phyloP scores from a whole-genome alignment of 805 yeast genomes.

The Yarrowia sp. region DNA sequence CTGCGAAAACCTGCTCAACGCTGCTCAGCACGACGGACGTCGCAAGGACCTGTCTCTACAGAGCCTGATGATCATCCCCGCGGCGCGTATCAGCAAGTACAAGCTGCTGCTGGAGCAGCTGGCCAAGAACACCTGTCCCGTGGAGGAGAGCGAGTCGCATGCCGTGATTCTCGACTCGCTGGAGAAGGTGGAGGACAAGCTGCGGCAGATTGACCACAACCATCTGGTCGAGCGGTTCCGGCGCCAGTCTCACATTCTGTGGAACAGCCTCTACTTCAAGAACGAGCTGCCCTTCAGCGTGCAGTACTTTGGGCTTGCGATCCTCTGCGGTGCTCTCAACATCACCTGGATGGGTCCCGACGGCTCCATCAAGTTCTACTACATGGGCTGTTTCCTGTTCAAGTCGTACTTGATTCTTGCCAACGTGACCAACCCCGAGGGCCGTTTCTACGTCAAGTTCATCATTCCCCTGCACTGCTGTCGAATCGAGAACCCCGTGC shows the following conservation, averaged over 20 bases:
- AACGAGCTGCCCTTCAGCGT: slow-evolving; percentile 11
- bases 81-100: slow-evolving; percentile 18
- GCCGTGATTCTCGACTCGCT: neutral
- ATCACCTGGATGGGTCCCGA: slow-evolving; percentile 16
- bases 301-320: slow-evolving; percentile 18
- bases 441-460: slow-evolving; percentile 14
- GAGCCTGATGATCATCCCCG: slow-evolving; percentile 11
- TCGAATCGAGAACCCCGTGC: slow-evolving; percentile 5
- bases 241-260: slow-evolving; percentile 12
- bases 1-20: slow-evolving; percentile 16
- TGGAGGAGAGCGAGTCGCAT: slow-evolving; percentile 2
- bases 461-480: slow-evolving; percentile 22
- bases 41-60: slow-evolving; percentile 6
- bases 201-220: slow-evolving; percentile 11
- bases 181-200: slow-evolving; percentile 13
- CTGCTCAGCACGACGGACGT: neutral
- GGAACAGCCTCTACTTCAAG: slow-evolving; percentile 12
- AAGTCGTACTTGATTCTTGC: slow-evolving; percentile 20
- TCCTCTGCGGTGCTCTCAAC: slow-evolving; percentile 22
- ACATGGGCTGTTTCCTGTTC: slow-evolving; percentile 26
- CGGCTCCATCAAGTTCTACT: slow-evolving; percentile 3
- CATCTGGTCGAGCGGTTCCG: slow-evolving; percentile 7
- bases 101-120: slow-evolving; percentile 22
- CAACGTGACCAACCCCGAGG: slow-evolving; percentile 12
- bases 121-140: slow-evolving; percentile 8